Conservation (phyloP, 768 basidiomycete species). For the Mycena polygramma region DNA sequence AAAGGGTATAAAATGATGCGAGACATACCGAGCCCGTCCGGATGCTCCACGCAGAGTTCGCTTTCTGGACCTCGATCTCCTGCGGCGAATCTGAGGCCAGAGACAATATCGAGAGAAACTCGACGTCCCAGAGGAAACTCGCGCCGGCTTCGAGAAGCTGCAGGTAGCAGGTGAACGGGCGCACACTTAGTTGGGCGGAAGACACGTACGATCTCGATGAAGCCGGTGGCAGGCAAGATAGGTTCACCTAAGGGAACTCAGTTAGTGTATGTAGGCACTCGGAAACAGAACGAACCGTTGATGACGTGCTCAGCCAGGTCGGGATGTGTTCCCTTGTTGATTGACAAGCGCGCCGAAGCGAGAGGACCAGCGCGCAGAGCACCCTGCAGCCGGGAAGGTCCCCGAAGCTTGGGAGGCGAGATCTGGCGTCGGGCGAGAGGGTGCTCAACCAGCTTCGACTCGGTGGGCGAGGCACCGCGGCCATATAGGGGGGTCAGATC, state of each 20-base stretch:
- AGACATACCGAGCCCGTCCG: background rate
- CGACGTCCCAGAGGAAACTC: slow-evolving; percentile 18
- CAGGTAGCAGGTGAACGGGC: background rate
- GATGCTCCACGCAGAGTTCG: slow-evolving; percentile 1
- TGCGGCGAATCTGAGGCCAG: background rate
- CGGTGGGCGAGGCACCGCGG: background rate
- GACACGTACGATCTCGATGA: slow-evolving; percentile 12
- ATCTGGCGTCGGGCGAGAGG: background rate
- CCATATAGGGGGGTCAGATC: slow-evolving; percentile 6
- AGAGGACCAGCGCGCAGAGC: background rate
- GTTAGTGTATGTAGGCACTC: background rate
- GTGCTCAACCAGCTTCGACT: background rate
- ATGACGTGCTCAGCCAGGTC: slow-evolving; percentile 9
- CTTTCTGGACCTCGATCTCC: background rate
- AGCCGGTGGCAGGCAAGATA: slow-evolving; percentile 6
- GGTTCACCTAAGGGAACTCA: background rate
- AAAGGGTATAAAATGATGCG: background rate
- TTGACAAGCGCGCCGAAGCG: background rate
- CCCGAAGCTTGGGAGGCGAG: slow-evolving; percentile 1
- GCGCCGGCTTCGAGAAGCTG: slow-evolving; percentile 20
- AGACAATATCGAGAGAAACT: slow-evolving; percentile 12
- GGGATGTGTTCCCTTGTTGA: background rate
- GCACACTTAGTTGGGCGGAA: too few relatives aligned
- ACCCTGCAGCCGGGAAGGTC: too few relatives aligned
- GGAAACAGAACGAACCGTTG: background rate